Conservation (phyloP, 495 filamentous ascomycete genomes). For the Penicillium pulvis region DNA sequence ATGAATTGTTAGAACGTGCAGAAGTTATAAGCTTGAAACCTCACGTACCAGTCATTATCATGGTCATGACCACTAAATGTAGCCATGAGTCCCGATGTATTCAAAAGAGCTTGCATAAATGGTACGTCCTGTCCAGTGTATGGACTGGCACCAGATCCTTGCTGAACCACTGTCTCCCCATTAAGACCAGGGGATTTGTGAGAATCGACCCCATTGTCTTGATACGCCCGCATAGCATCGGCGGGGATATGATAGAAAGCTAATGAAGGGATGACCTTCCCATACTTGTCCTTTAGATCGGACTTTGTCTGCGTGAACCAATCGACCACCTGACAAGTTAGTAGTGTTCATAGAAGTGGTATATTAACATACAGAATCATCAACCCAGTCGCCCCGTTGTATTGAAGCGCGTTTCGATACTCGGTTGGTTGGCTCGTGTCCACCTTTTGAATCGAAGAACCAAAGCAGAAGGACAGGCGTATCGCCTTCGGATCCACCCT, state of each 20-base stretch:
- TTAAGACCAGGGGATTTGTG: slow-evolving; percentile 64
- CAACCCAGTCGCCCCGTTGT: slow-evolving; percentile 40
- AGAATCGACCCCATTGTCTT: slow-evolving; percentile 43
- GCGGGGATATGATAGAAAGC: slow-evolving; percentile 76
- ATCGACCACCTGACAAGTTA: slow-evolving; percentile 44
- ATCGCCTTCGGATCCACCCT: slow-evolving; percentile 5
- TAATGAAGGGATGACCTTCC: slow-evolving; percentile 57
- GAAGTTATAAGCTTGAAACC: too few relatives aligned
- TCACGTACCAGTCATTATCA: slow-evolving; percentile 66
- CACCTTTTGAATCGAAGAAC: slow-evolving; percentile 77
- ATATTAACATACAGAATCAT: slow-evolving; percentile 23
- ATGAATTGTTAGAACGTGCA: too few relatives aligned
- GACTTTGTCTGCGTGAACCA: slow-evolving; percentile 61
- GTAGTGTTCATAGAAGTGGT: neutral
- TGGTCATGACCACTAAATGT: slow-evolving; percentile 74
- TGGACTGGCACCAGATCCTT: slow-evolving; percentile 25
- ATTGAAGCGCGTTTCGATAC: slow-evolving; percentile 34
- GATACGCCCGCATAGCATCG: slow-evolving; percentile 55
- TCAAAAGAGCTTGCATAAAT: slow-evolving; percentile 65
- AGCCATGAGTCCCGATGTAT: slow-evolving; percentile 59
- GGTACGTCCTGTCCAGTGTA: slow-evolving; percentile 56
- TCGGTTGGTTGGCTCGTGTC: slow-evolving; percentile 50
- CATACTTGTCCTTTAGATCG: slow-evolving; percentile 42
- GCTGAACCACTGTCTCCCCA: slow-evolving; percentile 48
- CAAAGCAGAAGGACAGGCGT: slow-evolving; percentile 61